Percentiles rank a stretch among this genome's conserved stretches.
Conservation (phyloP, 2,329 filamentous ascomycete genomes). For the Simplicillium aogashimaense region DNA sequence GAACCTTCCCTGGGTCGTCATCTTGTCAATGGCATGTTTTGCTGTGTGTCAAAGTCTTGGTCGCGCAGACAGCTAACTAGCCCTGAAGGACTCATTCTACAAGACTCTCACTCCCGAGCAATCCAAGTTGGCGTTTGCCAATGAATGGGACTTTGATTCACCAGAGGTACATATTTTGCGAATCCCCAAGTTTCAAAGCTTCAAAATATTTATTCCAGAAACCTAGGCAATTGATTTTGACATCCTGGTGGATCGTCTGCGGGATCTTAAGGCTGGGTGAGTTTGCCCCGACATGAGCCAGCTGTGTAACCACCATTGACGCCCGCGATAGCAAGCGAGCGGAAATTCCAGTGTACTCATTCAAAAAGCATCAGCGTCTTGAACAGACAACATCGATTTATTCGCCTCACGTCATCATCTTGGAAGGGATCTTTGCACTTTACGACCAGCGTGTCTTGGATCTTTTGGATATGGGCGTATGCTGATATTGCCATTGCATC, state of each 20-base stretch:
- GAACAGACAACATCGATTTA: slow-evolving; percentile 81
- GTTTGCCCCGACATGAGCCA: slow-evolving; percentile 11
- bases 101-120: slow-evolving; percentile 75
- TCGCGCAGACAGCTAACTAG: slow-evolving; percentile 10
- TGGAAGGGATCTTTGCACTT: slow-evolving; percentile 93
- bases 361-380: slow-evolving; percentile 77
- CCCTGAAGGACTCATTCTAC: slow-evolving; percentile 86
- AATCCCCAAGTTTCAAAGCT: neutral
- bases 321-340: slow-evolving; percentile 58
- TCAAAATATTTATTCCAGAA: neutral
- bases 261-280: slow-evolving; percentile 86
- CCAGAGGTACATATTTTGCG: slow-evolving; percentile 51
- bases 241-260: slow-evolving; percentile 65
- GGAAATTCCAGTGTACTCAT: slow-evolving; percentile 92
- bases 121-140: slow-evolving; percentile 70
- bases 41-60: slow-evolving; percentile 7
- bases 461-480: slow-evolving; percentile 79
- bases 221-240: slow-evolving; percentile 82
- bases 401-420: slow-evolving; percentile 87
- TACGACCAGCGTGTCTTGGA: slow-evolving; percentile 81
- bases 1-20: slow-evolving; percentile 95
- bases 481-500: slow-evolving; percentile 5
- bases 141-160: slow-evolving; percentile 94
- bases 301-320: slow-evolving; percentile 5
- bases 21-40: slow-evolving; percentile 76